Base-by-base conservation (phyloP, 1,284 basidiomycete genomes). In the Cutaneotrichosporon cyanovorans region DNA sequence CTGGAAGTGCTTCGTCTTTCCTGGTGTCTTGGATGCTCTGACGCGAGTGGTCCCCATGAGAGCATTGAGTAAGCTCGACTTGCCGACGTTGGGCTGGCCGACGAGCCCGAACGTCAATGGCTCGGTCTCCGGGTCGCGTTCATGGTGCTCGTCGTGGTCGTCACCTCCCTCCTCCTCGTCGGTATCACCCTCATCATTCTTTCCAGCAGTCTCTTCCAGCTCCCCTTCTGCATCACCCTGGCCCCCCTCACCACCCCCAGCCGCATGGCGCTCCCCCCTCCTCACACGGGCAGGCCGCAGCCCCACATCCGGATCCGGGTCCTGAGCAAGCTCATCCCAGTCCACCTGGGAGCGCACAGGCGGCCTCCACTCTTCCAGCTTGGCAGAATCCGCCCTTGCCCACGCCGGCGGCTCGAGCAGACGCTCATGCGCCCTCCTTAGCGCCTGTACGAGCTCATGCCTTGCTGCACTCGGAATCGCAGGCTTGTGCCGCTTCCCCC, bases 1-100 rank as follows among this genome's bases (percentile, higher is more conserved):
- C 68, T 93, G 89, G 64, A 88, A 91, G 64, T 92, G 88, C 69
- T 91, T 93, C 2, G 88, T 93, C 85, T 95, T 95, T 48, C 91
- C 91, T 1, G 91, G 90, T 0, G 87, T 93, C 53, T 82, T 82
- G 4, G 86, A 90, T 4, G 90, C 88, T 53, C 83, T 78, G 1
- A 93, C 90, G 63, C 80, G 84, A 42, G 77, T 78, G n/a, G 75
- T 74, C 12, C 87, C 89, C 55, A 96, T 85, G 4, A 96, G 72
- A 0, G 90, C 90, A 63, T 96, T 96, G 37, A 96, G 71, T 2
- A 95, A 73, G 1, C 86, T 89, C 0, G 86, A 89, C 65, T 96
- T 96, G 22, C 90, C 91, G 28, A 93, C 89, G 63, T 93, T 95
- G 9, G 90, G 90, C 62, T 93, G 89, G 79, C 88, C 89, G 53